Percentiles rank a stretch among this genome's conserved stretches.
Evolutionary conservation across 2,329 filamentous ascomycete species (phyloP).

Genomic region (Fusarium nodosum): DNA sequence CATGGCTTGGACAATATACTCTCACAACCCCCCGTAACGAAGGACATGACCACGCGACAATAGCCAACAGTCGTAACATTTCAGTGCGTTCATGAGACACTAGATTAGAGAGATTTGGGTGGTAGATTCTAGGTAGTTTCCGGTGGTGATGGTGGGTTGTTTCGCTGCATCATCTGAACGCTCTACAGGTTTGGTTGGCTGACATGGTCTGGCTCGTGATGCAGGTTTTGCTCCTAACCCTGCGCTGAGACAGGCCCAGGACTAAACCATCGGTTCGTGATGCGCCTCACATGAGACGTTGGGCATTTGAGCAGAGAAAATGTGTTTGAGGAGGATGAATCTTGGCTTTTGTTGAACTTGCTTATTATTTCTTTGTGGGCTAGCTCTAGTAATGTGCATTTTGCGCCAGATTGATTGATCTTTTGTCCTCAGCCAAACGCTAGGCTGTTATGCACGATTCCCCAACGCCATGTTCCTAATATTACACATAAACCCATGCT

Average conservation of each 20-base stretch:
- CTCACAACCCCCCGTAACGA: conserved; percentile 3
- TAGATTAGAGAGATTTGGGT: conserved; percentile 15
- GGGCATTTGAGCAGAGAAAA: conserved; percentile 4
- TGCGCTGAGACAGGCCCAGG: conserved; percentile 29
- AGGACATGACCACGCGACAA: conserved; percentile 25
- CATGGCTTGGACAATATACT: conserved; percentile 31
- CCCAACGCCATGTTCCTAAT: conserved; percentile 31
- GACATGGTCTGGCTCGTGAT: conserved; percentile 37
- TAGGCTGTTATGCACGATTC: conserved; percentile 12
- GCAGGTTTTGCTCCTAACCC: conserved; percentile 31
- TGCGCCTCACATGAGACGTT: conserved; percentile 43
- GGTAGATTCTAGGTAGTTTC: conserved; percentile 13
- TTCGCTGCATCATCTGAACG: conserved; percentile 40
- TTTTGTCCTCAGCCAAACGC: conserved; percentile 30
- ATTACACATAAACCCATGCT: conserved; percentile 27
- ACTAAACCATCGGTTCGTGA: conserved; percentile 40
- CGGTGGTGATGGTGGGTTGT: conserved; percentile 37
- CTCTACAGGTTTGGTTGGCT: conserved; percentile 35
- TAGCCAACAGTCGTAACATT: conserved; percentile 26
- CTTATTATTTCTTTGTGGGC: conserved; percentile 6
- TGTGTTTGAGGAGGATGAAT: conserved; percentile 15
- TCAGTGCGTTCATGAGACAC: conserved; percentile 34
- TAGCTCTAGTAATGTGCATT: conserved; percentile 1
- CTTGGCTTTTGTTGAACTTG: conserved; percentile 3
- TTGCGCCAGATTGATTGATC: conserved; percentile 3